Evolutionary conservation across 1,284 basidiomycete genomes (phyloP).

Genomic region (Ustilago tritici): DNA sequence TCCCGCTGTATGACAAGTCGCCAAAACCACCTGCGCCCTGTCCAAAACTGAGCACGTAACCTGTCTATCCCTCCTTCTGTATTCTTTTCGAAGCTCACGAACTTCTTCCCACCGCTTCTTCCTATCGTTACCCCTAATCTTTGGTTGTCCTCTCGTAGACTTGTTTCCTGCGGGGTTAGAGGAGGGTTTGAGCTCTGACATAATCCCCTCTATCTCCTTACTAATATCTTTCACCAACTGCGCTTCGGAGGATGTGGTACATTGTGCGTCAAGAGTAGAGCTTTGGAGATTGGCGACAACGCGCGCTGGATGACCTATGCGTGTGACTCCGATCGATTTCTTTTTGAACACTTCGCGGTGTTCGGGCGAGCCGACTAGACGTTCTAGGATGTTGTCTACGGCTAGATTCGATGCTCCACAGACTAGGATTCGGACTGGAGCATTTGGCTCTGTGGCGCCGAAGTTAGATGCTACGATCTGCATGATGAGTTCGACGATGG

Average conservation of each 20-base stretch:
- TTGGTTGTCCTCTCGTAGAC: conserved; percentile 66
- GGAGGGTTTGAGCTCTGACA: conserved; percentile 43
- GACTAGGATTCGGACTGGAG: conserved; percentile 77
- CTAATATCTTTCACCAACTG: conserved; percentile 61
- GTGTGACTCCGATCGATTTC: conserved; percentile 49
- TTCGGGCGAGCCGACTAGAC: conserved; percentile 44
- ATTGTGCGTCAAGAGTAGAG: conserved; percentile 88
- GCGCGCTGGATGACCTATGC: conserved; percentile 80
- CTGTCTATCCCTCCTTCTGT: conserved; percentile 85
- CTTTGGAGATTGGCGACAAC: conserved; percentile 83
- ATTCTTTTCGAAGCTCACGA: conserved; percentile 89
- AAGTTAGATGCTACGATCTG: conserved; percentile 59
- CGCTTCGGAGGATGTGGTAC: conserved; percentile 71
- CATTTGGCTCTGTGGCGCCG: conserved; percentile 23
- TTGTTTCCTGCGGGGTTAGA: conserved; percentile 60
- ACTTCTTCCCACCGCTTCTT: conserved; percentile 93
- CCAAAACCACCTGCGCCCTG: conserved; percentile 85
- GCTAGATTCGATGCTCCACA: conserved; percentile 92
- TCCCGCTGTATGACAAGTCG: conserved; percentile 84
- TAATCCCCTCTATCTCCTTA: conserved; percentile 47
- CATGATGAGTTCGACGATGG: conserved; percentile 72
- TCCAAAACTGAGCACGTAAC: conserved; percentile 83
- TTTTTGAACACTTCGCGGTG: conserved; percentile 51
- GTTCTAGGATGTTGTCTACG: conserved; percentile 73
- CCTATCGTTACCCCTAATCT: conserved; percentile 80